A percentile compares a stretch with the other conserved stretches of the same genome.
These are phyloP conservation scores for Vanderwaltozyma verrucispora DNA, from an alignment of 805 yeast species.

Conservation along the genomic window DNA sequence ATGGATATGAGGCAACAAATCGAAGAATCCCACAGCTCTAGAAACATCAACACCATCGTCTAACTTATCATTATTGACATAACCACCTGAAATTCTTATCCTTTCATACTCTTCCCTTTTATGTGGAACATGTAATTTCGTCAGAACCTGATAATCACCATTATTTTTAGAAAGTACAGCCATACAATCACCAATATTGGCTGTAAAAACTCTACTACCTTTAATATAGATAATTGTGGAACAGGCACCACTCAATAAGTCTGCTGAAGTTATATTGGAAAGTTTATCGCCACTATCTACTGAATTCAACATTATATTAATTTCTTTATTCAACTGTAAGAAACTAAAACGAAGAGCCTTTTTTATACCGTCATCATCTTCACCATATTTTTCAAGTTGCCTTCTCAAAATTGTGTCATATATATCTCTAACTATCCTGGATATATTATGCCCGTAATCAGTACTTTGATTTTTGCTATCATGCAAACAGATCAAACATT, in stretches of 20 bases:
- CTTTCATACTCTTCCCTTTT: slow-evolving; percentile 69
- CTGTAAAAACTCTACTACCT: slow-evolving; percentile 61
- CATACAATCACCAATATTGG: slow-evolving; percentile 86
- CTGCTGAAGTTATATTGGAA: slow-evolving; percentile 47
- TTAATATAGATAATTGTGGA: slow-evolving; percentile 72
- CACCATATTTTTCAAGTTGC: slow-evolving; percentile 30
- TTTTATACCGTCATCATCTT: slow-evolving; percentile 40
- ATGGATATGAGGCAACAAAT: slow-evolving; percentile 75
- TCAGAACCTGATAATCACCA: slow-evolving; percentile 67
- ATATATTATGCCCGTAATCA: slow-evolving; percentile 50
- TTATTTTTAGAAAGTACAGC: slow-evolving; percentile 68
- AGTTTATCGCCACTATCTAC: slow-evolving; percentile 40
- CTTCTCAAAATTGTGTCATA: slow-evolving; percentile 58
- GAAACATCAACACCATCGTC: slow-evolving; percentile 79
- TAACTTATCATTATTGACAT: slow-evolving; percentile 73
- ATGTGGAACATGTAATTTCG: slow-evolving; percentile 79
- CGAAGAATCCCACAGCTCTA: slow-evolving; percentile 86
- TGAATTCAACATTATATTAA: slow-evolving; percentile 42
- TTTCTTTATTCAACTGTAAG: slow-evolving; percentile 67
- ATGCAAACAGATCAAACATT: slow-evolving; percentile 68
- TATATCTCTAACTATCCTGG: slow-evolving; percentile 60
- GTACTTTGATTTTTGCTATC: slow-evolving; percentile 61
- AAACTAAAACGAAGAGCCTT: slow-evolving; percentile 81
- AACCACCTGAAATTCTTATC: slow-evolving; percentile 86
- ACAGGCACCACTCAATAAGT: slow-evolving; percentile 73